Evolutionary conservation across 306 rosid species (phyloP), one percentile per base, ranked within the genome.

Genomic region (Morella rubra): DNA sequence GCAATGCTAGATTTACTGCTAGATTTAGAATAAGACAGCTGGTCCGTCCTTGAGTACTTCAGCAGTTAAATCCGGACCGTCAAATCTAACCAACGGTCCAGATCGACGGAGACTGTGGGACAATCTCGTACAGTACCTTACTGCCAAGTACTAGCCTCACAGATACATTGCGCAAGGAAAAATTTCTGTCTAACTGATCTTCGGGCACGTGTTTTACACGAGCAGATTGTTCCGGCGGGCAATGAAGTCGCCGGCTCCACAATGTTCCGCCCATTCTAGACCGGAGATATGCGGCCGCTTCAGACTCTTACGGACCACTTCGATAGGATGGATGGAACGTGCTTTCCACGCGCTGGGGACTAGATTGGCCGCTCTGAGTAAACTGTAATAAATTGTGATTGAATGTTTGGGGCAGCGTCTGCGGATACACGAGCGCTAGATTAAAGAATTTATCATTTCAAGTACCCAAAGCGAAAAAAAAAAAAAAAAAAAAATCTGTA

Each of bases 1-100:
- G 8, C n/a, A 60, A n/a, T 50, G 20, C 76, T 78, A 49, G 81
- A 78, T 78, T 71, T 61, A 40, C 76, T 47, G 71, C 71, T n/a
- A 24, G 76, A 19, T 69, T 3, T 47, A 6, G 11, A 44, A 68
- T 4, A 68, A 32, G 22, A 20, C 59, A 69, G 20, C 15, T 4
- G 50, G 16, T 56, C 47, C 60, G 47, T 76, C 49, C 58, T 32
- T 76, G 14, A 27, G 71, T 50, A 53, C 55, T 50, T 12, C 42
- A 16, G 10, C 12, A 32, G 65, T 42, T 18, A 7, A n/a, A 71
- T 59, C 81, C 18, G 50, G 44, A 32, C 62, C 76, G 45, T 68
- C 47, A 5, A 77, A 67, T 8, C 8, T 4, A 9, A 24, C 6
- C 40, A 12, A 69, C 59, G 74, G 75, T 42, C 56, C 0, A 2